Evolutionary conservation across 2,329 filamentous ascomycete species (phyloP), one percentile per base, ranked within the genome.

Genomic region (Aspergillus fischeri): DNA sequence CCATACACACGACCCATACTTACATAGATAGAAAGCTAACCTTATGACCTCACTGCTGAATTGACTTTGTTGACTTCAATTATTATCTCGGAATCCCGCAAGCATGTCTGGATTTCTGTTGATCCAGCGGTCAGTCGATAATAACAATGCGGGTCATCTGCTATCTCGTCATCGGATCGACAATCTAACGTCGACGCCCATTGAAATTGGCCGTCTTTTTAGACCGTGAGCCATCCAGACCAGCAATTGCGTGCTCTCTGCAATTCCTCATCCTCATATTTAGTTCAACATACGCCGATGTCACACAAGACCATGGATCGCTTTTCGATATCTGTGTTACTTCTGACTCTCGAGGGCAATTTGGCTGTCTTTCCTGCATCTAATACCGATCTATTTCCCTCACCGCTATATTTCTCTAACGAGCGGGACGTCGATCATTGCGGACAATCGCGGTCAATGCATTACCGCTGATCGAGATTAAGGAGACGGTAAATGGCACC

Each of bases 211-310:
- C 14, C 32, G 32, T 35, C 11, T 4, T 47, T 41, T 47, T 53
- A 27, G 32, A 35, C 32, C 14, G n/a, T 60, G 61, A 63, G 60
- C 60, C 63, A 65, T 65, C 50, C 4, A 49, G 56, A 52, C 58
- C 50, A 49, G 49, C 51, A 61, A 65, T 65, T 55, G 63, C 61
- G 63, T 65, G 63, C 63, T 63, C 54, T 55, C 32, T 38, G 14
- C 51, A 50, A 53, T 35, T 38, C 50, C 11, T 38, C 20, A 49
- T 47, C 48, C 38, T 38, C 27, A 50, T 49, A 53, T 56, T 52
- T 56, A 53, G 27, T 50, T 27, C 25, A 56, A 55, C 41, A 14
- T 32, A 25, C 38, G 38, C 51, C 38, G 52, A 24, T 47, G 44
- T 53, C 44, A 35, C 50, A 51, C 44, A 49, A 32, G 29, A 29